Evolutionary conservation across 2,329 filamentous ascomycete genomes (phyloP).

Genomic region (Camillea tinctor): DNA sequence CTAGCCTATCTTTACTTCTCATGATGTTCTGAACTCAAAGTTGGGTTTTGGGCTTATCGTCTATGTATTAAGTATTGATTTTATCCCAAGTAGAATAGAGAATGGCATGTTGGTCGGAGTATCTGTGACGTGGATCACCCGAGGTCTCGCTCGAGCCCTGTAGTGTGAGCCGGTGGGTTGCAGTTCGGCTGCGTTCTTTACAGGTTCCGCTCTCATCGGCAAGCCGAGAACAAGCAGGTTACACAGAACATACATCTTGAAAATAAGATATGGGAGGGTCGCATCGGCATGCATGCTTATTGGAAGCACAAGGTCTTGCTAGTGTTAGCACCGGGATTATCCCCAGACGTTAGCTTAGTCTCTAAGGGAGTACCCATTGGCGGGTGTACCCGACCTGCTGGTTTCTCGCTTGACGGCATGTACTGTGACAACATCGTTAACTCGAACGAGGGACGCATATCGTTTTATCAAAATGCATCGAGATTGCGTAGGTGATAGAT

Average conservation of each 20-base stretch:
- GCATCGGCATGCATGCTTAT: neutral
- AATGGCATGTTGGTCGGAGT: neutral
- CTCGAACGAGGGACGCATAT: neutral
- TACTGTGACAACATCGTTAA: neutral
- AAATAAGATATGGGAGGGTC: neutral
- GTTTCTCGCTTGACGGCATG: neutral
- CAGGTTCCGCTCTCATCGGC: neutral
- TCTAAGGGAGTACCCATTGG: neutral
- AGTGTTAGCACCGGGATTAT: neutral
- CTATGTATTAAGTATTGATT: neutral
- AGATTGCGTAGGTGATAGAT: neutral
- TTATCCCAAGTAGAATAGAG: neutral
- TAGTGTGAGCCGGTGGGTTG: neutral
- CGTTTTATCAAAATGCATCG: neutral
- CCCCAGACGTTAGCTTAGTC: neutral
- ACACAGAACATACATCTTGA: neutral
- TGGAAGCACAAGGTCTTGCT: neutral
- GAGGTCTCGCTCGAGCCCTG: neutral
- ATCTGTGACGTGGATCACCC: neutral
- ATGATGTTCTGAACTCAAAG: neutral
- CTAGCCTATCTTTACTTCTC: neutral
- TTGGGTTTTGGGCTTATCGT: neutral
- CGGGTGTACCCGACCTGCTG: neutral
- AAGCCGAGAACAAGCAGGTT: neutral
- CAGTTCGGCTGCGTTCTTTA: neutral